These are phyloP conservation scores for Colletotrichum camelliae DNA, from an alignment of 2,329 filamentous ascomycete genomes.

Conservation along the genomic window DNA sequence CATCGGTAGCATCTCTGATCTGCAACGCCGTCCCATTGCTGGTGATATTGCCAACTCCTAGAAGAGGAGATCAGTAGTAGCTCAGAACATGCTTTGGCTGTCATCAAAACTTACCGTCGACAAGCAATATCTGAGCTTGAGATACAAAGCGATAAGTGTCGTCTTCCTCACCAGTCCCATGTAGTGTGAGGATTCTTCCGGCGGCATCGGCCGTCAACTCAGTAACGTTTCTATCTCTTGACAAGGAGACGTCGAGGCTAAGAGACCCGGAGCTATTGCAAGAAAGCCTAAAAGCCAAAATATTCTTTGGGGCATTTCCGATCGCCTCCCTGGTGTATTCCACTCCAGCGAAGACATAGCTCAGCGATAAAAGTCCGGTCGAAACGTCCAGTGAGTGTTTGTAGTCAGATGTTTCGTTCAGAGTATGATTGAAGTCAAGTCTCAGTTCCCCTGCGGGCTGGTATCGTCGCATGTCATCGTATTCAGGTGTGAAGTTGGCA, in stretches of 20 bases:
- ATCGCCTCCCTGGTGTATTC: constrained; percentile 25
- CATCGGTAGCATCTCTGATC: constrained; percentile 14
- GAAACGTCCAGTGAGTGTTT: background rate
- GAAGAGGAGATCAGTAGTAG: background rate
- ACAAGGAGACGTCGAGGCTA: background rate
- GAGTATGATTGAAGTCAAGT: constrained; percentile 21
- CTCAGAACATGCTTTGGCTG: fast-evolving
- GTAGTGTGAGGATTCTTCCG: background rate
- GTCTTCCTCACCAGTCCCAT: background rate
- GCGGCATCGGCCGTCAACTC: background rate
- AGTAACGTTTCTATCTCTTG: background rate
- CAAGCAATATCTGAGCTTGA: background rate
- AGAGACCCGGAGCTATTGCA: constrained; percentile 17
- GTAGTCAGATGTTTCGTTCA: constrained; percentile 8
- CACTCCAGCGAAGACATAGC: background rate
- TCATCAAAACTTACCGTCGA: background rate
- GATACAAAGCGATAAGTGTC: background rate
- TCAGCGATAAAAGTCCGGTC: background rate
- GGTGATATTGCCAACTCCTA: background rate
- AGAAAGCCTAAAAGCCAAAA: constrained; percentile 25
- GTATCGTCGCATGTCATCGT: background rate
- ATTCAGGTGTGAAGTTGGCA: background rate
- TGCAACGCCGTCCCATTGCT: background rate
- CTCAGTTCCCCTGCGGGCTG: constrained; percentile 9
- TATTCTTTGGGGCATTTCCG: constrained; percentile 25